These are phyloP conservation scores for Saccharomyces pastorianus DNA, from an alignment of 1,139 yeast genomes.

Conservation along the genomic window DNA sequence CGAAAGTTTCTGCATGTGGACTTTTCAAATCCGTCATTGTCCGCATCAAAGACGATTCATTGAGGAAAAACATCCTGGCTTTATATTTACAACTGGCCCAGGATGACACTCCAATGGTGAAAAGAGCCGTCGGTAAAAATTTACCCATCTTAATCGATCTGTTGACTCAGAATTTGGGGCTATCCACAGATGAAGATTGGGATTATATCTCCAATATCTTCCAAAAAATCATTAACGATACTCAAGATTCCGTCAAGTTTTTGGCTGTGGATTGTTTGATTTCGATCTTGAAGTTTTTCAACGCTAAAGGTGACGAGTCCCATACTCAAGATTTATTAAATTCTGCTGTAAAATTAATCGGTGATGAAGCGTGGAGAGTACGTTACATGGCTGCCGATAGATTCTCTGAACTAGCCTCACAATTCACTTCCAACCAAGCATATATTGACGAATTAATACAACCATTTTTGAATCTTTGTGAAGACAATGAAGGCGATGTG, in stretches of 20 bases:
- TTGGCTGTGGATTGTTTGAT: slow-evolving; percentile 82
- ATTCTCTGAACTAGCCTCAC: slow-evolving; percentile 64
- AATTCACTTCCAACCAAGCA: slow-evolving; percentile 41
- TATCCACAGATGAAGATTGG: slow-evolving; percentile 49
- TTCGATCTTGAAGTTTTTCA: slow-evolving; percentile 58
- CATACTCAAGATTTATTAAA: slow-evolving; percentile 56
- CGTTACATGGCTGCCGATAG: slow-evolving; percentile 95
- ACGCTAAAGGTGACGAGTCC: slow-evolving; percentile 45
- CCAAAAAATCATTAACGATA: slow-evolving; percentile 69
- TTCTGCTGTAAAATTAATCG: slow-evolving; percentile 58
- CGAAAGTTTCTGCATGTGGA: slow-evolving; percentile 89
- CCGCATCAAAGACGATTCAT: slow-evolving; percentile 45
- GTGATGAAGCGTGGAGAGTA: slow-evolving; percentile 96
- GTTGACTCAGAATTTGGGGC: slow-evolving; percentile 38
- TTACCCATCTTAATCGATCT: slow-evolving; percentile 65
- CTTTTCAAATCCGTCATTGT: slow-evolving; percentile 65
- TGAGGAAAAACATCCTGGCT: slow-evolving; percentile 54
- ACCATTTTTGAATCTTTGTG: slow-evolving; percentile 63
- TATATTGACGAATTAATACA: slow-evolving; percentile 52
- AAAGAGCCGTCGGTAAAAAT: slow-evolving; percentile 86
- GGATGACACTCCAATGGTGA: slow-evolving; percentile 97
- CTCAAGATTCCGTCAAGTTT: slow-evolving; percentile 91
- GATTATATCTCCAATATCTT: slow-evolving; percentile 75
- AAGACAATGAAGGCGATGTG: slow-evolving; percentile 94
- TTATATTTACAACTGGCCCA: slow-evolving; percentile 63